phyloP scores from a whole-genome alignment of 2,329 filamentous ascomycete species.

The Teratosphaeriaceae sp. region DNA sequence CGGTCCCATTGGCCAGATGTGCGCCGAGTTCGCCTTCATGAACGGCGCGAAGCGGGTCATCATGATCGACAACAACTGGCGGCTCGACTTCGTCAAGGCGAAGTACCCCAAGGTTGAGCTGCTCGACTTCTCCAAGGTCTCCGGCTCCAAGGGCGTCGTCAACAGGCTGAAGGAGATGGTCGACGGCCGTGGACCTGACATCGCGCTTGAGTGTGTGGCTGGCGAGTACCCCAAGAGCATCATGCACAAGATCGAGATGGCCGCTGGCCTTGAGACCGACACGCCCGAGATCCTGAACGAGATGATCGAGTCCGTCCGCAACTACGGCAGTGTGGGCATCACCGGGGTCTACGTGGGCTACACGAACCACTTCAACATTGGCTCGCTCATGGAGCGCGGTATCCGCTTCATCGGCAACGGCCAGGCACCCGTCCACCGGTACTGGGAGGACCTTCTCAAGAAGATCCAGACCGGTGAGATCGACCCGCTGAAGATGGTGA shows the following conservation, averaged over 20 bases:
- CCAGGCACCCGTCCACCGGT: constrained; percentile 69
- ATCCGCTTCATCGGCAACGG: constrained; percentile 67
- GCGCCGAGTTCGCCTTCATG: constrained; percentile 58
- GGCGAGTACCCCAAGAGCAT: constrained; percentile 58
- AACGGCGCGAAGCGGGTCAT: constrained; percentile 71
- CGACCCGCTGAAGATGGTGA: constrained; percentile 73
- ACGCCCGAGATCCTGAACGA: constrained; percentile 76
- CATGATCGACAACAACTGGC: constrained; percentile 67
- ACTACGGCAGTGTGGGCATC: constrained; percentile 67
- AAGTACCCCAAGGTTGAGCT: constrained; percentile 61
- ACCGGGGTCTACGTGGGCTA: constrained; percentile 64
- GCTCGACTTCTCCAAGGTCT: constrained; percentile 62
- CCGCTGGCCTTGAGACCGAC: constrained; percentile 70
- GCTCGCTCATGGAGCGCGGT: constrained; percentile 79
- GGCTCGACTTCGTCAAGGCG: constrained; percentile 61
- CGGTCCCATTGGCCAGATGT: constrained; percentile 78
- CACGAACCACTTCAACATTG: constrained; percentile 78
- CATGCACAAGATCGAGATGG: constrained; percentile 53
- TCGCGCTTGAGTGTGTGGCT: constrained; percentile 58
- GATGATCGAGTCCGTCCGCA: constrained; percentile 67
- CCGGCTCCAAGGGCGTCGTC: constrained; percentile 56
- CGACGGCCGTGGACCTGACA: constrained; percentile 63
- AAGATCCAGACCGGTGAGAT: constrained; percentile 62
- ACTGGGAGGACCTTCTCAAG: constrained; percentile 72
- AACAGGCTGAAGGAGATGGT: constrained; percentile 67